phyloP scores from a whole-genome alignment of 1,284 basidiomycete genomes.

The Sporisorium exsertum region DNA sequence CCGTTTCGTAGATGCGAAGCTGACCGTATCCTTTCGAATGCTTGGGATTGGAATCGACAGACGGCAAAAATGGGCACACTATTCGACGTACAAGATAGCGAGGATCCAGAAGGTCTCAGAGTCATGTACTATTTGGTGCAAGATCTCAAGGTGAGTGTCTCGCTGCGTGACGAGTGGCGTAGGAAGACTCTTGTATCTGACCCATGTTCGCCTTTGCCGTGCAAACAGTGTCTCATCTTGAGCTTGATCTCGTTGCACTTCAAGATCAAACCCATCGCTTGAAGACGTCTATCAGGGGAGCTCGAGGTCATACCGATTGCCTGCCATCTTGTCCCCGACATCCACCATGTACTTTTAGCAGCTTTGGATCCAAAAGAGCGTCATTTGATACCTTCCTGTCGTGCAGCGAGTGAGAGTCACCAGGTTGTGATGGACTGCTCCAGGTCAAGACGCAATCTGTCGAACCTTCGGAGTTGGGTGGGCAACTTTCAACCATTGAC shows the following conservation, averaged over 20 bases:
- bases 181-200: background rate
- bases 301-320: background rate
- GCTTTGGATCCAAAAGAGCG: background rate
- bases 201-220: background rate
- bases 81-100: slow-evolving; percentile 94
- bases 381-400: background rate
- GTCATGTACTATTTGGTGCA: slow-evolving; percentile 99
- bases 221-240: slow-evolving; percentile 88
- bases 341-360: slow-evolving; percentile 27
- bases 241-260: slow-evolving; percentile 97
- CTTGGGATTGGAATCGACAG: slow-evolving; percentile 71
- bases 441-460: background rate
- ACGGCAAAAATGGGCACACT: slow-evolving; percentile 97
- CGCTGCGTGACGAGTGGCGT: background rate
- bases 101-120: slow-evolving; percentile 96
- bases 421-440: background rate
- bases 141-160: slow-evolving; percentile 82
- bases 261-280: slow-evolving; percentile 94
- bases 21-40: background rate
- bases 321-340: background rate
- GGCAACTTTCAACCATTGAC: too few species aligned
- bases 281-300: background rate
- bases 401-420: background rate
- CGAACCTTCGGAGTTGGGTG: background rate
- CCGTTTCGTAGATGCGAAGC: background rate